A percentile compares a stretch with the other conserved stretches of the same genome.
These are phyloP conservation scores for Entophlyctis helioformis DNA, from an alignment of 192 early-diverging fungal genomes.

Conservation along the genomic window DNA sequence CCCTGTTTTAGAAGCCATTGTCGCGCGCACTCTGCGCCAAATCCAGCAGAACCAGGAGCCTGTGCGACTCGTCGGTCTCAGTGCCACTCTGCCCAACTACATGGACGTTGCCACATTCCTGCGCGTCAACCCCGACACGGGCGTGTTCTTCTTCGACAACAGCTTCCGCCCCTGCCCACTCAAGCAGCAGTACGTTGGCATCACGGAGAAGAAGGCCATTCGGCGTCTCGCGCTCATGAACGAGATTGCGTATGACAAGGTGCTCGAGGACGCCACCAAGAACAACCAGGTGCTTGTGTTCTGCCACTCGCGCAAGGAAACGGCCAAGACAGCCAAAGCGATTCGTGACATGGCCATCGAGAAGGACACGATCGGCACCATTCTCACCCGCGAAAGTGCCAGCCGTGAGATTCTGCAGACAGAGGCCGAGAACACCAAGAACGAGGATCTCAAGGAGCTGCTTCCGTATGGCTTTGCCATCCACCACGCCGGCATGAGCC, in stretches of 20 bases:
- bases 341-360: slow-evolving; percentile 88
- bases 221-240: slow-evolving; percentile 93
- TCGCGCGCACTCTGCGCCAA: slow-evolving; percentile 69
- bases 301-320: slow-evolving; percentile 97
- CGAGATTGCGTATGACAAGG: slow-evolving; percentile 91
- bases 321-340: slow-evolving; percentile 86
- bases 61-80: slow-evolving; percentile 84
- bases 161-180: slow-evolving; percentile 88
- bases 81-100: slow-evolving; percentile 94
- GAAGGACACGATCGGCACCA: slow-evolving; percentile 69
- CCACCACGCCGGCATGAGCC: slow-evolving; percentile 94
- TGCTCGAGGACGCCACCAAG: slow-evolving; percentile 67
- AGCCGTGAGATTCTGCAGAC: slow-evolving; percentile 72
- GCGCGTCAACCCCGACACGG: slow-evolving; percentile 66
- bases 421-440: slow-evolving; percentile 69
- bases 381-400: slow-evolving; percentile 70
- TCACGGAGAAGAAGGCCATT: slow-evolving; percentile 93
- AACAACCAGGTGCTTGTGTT: slow-evolving; percentile 85
- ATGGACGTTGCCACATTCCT: slow-evolving; percentile 89
- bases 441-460: slow-evolving; percentile 75
- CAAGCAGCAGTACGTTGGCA: slow-evolving; percentile 91
- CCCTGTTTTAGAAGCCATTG: slow-evolving; percentile 87
- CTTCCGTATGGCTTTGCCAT: slow-evolving; percentile 91
- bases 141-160: slow-evolving; percentile 89
- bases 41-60: slow-evolving; percentile 84